These are phyloP conservation scores for Adansonia rubrostipa DNA, from an alignment of 441 rosid genomes.

Conservation along the genomic window DNA sequence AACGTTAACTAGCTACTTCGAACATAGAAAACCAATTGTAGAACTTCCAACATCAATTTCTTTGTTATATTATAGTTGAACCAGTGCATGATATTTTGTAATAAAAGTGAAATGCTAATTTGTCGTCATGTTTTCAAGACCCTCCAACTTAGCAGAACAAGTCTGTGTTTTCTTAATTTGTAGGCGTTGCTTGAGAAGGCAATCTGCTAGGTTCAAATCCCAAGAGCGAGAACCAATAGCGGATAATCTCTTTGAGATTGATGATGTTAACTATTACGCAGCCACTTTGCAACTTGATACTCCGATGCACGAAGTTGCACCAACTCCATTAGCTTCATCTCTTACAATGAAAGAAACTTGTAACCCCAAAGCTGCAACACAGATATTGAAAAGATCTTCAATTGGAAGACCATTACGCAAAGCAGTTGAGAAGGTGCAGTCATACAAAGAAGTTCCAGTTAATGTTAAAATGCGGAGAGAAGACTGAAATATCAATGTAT, in stretches of 20 bases:
- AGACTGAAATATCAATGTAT: conserved; percentile 16
- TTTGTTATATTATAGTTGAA: background rate
- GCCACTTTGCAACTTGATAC: conserved; percentile 18
- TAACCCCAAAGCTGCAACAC: conserved; percentile 25
- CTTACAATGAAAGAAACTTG: conserved; percentile 24
- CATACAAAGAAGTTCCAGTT: conserved; percentile 63
- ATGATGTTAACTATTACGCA: conserved; percentile 44
- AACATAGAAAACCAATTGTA: background rate
- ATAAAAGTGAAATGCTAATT: background rate
- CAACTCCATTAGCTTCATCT: conserved; percentile 24
- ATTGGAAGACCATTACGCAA: conserved; percentile 58
- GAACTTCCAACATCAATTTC: background rate
- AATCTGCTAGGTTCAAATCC: conserved; percentile 56
- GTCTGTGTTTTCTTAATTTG: conserved; percentile 24
- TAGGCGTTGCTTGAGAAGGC: conserved; percentile 62
- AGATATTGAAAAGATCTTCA: conserved; percentile 44
- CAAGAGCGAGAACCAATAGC: conserved; percentile 42
- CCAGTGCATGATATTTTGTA: background rate
- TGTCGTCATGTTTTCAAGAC: no score
- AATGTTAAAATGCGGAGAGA: conserved; percentile 58
- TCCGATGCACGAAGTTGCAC: conserved; percentile 31
- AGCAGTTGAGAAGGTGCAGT: conserved; percentile 65
- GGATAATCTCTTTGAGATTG: conserved; percentile 68
- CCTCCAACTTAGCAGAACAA: background rate
- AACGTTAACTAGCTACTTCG: background rate